Percentiles rank a stretch among this genome's conserved stretches.
phyloP scores from a whole-genome alignment of 75 land plant species.

The Cupressus sempervirens region DNA sequence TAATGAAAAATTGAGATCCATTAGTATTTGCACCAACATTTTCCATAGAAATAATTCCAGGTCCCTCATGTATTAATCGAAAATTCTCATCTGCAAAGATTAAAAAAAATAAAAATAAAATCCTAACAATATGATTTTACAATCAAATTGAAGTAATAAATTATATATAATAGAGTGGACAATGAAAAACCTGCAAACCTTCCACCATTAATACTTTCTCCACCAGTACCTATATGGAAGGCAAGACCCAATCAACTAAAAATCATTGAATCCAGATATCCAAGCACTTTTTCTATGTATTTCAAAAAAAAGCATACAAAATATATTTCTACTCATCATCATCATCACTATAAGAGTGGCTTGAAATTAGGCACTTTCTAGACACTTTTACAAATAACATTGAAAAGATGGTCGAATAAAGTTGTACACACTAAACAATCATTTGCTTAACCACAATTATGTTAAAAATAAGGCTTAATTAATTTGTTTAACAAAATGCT shows the following conservation, averaged over 20 bases:
- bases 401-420: not conserved
- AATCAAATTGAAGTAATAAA: not conserved
- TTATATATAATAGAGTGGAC: not conserved
- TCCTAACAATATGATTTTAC: not conserved
- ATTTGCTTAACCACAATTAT: too few relatives aligned
- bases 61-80: conserved; percentile 59
- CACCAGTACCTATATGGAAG: conserved; percentile 73
- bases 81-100: conserved; percentile 71
- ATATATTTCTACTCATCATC: not conserved
- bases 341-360: not conserved
- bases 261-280: not conserved
- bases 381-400: not conserved
- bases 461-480: too few relatives aligned
- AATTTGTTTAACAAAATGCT: too few relatives aligned
- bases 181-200: conserved; percentile 38
- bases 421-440: too few relatives aligned
- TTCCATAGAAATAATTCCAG: conserved; percentile 88
- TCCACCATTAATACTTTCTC: conserved; percentile 94
- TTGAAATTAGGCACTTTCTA: not conserved
- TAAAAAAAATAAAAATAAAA: not conserved
- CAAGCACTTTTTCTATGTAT: not conserved
- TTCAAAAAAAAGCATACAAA: not conserved
- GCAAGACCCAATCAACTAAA: not conserved
- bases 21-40: conserved; percentile 71
- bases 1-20: conserved; percentile 89